phyloP scores from a whole-genome alignment of 768 basidiomycete species.

The Hortiboletus flavorubellus region DNA sequence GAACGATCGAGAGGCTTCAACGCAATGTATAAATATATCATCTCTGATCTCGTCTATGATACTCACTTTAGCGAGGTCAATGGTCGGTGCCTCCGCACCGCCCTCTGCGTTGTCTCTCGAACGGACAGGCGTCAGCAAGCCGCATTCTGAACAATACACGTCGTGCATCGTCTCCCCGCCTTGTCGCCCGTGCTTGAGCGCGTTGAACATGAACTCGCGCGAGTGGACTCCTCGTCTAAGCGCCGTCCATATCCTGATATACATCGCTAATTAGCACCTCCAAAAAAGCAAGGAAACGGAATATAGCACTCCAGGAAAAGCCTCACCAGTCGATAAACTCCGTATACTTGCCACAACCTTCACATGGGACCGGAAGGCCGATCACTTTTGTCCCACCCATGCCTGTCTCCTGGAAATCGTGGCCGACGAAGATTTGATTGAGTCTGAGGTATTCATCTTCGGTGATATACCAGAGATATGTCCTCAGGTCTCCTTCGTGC shows the following conservation, averaged over 20 bases:
- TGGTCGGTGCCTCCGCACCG: conserved; percentile 8
- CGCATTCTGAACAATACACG: conserved; percentile 13
- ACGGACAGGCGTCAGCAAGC: conserved; percentile 1
- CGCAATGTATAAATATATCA: background rate
- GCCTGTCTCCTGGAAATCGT: background rate
- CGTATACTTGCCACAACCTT: background rate
- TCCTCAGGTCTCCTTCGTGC: background rate
- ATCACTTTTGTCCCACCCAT: background rate
- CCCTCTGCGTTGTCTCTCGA: conserved; percentile 12
- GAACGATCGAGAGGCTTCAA: conserved; percentile 13
- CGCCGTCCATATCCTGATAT: conserved; percentile 8
- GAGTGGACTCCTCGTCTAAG: conserved; percentile 12
- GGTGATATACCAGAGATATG: background rate
- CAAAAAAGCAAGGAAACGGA: background rate
- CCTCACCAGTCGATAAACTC: background rate
- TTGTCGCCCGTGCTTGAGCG: conserved; percentile 7
- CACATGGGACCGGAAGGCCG: background rate
- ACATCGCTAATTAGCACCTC: background rate
- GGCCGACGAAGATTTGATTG: background rate
- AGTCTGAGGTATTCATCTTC: background rate
- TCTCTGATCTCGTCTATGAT: background rate
- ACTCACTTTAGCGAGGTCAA: conserved; percentile 5
- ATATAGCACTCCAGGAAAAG: background rate
- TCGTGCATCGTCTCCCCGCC: conserved; percentile 15
- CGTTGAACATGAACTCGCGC: conserved; percentile 11